Base-by-base conservation (phyloP, 2,329 filamentous ascomycete species). In the Pleomassaria siparia region DNA sequence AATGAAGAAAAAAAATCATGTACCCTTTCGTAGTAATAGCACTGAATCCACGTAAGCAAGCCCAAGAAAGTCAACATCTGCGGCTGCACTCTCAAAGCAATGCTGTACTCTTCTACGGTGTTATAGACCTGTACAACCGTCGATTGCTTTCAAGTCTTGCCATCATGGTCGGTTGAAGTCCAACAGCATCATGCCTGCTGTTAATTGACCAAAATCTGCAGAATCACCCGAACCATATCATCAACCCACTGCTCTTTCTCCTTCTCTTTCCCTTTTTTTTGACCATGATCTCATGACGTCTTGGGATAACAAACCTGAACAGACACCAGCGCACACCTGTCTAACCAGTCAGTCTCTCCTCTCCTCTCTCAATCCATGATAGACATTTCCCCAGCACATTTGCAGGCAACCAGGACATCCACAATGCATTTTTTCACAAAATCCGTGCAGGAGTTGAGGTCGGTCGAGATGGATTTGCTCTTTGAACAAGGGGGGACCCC, bases 161-260 rank as follows among this genome's bases (percentile, higher is more conserved):
- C 84, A 88, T 88, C 85, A 88, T 87, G 0, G 82, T 81, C 0
- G 81, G 78, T 41, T 87, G 84, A 0, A 88, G 74, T 0, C 85
- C 85, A 0, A 75, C 79, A 1, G 84, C 84, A 72, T 86, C 77
- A 63, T 87, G 84, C 1, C 85, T 75, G 4, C 80, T 77, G n/a
- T 58, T 85, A 83, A 59, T 89, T 89, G 58, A 87, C 80, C 26
- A 84, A 65, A 40, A 88, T 87, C 62, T 89, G 86, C 0, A 86
- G 85, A 21, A 88, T 79, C 21, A 88, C n/a, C n/a, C n/a, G n/a
- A n/a, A n/a, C n/a, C n/a, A n/a, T n/a, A n/a, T n/a, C n/a, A n/a
- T n/a, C n/a, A n/a, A n/a, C n/a, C n/a, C n/a, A 74, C 78, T 88
- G 60, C 18, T 10, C 18, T 15, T 24, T 7, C 18, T 11, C n/a